Evolutionary conservation across 768 basidiomycete species (phyloP).

Genomic region (Exsudoporus frostii): DNA sequence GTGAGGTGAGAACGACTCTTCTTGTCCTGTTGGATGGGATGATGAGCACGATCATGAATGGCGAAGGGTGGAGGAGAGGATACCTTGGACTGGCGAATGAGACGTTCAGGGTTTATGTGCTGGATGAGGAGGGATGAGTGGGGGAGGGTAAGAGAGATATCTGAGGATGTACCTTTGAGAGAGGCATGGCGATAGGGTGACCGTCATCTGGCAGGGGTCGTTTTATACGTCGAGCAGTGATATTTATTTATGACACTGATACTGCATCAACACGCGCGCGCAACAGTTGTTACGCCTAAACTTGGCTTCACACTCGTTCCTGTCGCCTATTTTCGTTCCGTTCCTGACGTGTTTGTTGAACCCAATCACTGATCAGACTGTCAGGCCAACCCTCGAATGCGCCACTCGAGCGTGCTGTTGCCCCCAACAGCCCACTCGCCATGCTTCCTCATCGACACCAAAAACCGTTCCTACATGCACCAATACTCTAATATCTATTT

Average conservation of each 20-base stretch:
- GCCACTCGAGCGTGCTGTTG: constrained; percentile 29
- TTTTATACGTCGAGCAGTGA: constrained; percentile 1
- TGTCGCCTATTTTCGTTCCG: too few relatives aligned
- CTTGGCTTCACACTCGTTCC: too few relatives aligned
- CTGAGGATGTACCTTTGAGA: constrained; percentile 48
- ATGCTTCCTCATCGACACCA: constrained; percentile 42
- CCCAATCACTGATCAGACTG: too few relatives aligned
- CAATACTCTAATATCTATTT: constrained; percentile 78
- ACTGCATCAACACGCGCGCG: too few relatives aligned
- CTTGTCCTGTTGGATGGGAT: constrained; percentile 42
- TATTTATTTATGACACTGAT: too few relatives aligned
- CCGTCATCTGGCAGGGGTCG: not conserved
- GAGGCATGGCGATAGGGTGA: constrained; percentile 42
- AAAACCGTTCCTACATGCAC: constrained; percentile 56
- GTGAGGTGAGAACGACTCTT: constrained; percentile 36
- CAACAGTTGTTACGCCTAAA: too few relatives aligned
- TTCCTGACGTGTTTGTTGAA: too few relatives aligned
- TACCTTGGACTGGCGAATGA: constrained; percentile 59
- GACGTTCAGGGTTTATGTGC: constrained; percentile 67
- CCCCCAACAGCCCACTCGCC: constrained; percentile 29
- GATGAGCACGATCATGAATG: not conserved
- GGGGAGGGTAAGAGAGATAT: not conserved
- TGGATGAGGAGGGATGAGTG: constrained; percentile 21
- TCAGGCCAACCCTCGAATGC: constrained; percentile 8
- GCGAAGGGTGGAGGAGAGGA: constrained; percentile 5